Base-by-base conservation (phyloP, 2,329 filamentous ascomycete species). In the Penicillium hesseltinei region DNA sequence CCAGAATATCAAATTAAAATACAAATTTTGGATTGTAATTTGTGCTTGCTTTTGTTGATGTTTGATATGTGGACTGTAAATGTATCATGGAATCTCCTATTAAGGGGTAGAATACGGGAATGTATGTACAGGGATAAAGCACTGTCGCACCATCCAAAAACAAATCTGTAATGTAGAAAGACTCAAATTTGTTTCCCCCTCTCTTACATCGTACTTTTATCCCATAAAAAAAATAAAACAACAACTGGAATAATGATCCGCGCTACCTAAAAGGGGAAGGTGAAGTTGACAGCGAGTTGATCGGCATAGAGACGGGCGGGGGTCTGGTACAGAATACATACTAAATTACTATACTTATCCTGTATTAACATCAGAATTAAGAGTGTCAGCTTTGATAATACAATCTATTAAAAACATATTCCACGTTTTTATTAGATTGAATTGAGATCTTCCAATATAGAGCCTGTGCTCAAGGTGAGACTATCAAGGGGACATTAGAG, bases 181-280 rank as follows among this genome's bases (percentile, higher is more conserved):
- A 2, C 25, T 31, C 43, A 8, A 19, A 29, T 29, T 19, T 43
- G 5, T 29, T 17, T 13, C 5, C 7, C 17, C 27, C 3, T 2
- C 23, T 39, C 35, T 29, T 43, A 46, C 49, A 60, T 53, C 8
- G 59, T 60, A 62, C 59, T 60, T 62, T 46, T 52, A 56, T 54
- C 36, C 19, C 13, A 17, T 31, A 17, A 43, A 48, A 44, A 46
- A 55, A 44, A 36, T 23, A 29, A 52, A 47, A 46, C 9, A 31
- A 13, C 6, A 33, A 29, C 9, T 35, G 27, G 53, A 57, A 51
- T 38, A 36, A 25, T 54, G 44, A 49, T 53, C 50, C 42, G 31
- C n/a, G 7, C 33, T 29, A 45, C 29, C 36, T 35, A 11, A 51
- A 55, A 44, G 8, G 11, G 54, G 43, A 51, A 48, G 19, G 4